These are phyloP conservation scores for Neocucurbitaria cava DNA, from an alignment of 2,329 filamentous ascomycete species.

Conservation along the genomic window DNA sequence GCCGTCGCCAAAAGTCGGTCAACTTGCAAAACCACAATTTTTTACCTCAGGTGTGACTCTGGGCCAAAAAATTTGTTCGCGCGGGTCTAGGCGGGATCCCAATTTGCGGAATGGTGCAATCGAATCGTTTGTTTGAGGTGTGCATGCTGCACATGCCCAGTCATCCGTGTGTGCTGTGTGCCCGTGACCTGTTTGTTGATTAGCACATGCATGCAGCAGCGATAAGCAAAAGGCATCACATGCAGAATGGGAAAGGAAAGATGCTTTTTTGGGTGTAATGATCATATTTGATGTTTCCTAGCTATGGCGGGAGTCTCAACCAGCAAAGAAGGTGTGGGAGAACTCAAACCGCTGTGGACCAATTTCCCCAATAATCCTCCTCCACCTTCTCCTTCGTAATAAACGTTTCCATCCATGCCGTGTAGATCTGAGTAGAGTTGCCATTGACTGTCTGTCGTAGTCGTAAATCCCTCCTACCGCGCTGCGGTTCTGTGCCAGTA, in stretches of 20 bases:
- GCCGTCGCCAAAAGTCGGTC: conserved; percentile 29
- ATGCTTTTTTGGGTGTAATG: conserved; percentile 18
- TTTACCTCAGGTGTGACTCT: conserved; percentile 9
- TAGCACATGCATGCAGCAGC: conserved; percentile 27
- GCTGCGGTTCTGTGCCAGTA: conserved; percentile 20
- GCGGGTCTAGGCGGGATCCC: background rate
- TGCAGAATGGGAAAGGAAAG: conserved; percentile 16
- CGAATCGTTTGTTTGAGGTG: background rate
- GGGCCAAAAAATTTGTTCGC: conserved; percentile 1
- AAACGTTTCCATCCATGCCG: conserved; percentile 11
- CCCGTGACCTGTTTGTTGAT: conserved; percentile 19
- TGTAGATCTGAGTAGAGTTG: conserved; percentile 33
- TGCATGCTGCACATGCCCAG: background rate
- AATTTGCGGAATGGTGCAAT: background rate
- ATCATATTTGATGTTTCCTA: conserved; percentile 31
- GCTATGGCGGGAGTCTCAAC: conserved; percentile 37
- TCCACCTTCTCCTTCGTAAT: conserved; percentile 4
- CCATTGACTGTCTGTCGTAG: conserved; percentile 5
- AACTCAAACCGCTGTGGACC: conserved; percentile 28
- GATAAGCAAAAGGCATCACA: conserved; percentile 24
- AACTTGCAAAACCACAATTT: conserved; percentile 12
- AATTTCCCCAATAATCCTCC: conserved; percentile 9
- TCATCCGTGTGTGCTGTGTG: conserved; percentile 5
- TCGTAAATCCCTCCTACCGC: conserved; percentile 12
- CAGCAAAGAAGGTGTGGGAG: conserved; percentile 31